Base-by-base conservation (phyloP, 306 rosid genomes). In the Lotus japonicus region DNA sequence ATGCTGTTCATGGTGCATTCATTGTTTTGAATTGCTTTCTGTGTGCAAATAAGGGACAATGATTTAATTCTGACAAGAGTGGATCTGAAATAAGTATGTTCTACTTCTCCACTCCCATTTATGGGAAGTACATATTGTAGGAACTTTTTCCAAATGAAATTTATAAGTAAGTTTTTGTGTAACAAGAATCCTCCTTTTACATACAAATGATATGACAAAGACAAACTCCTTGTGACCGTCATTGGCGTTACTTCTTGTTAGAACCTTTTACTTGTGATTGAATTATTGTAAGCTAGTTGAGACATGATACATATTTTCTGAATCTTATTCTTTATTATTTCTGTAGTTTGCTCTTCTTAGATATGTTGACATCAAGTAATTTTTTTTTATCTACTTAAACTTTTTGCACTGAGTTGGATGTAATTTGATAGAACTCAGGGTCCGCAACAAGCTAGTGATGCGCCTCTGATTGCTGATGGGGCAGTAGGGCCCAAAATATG, bases 401-500 rank as follows among this genome's bases (percentile, higher is more conserved):
- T 21, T 64, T 68, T n/a, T 66, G 63, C 48, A 62, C 57, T 68
- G 28, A 73, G 56, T 60, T 74, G 36, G 64, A 61, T 71, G 26
- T 77, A 73, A n/a, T n/a, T n/a, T n/a, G n/a, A n/a, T n/a, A n/a
- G n/a, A n/a, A n/a, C n/a, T n/a, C n/a, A n/a, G n/a, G n/a, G n/a
- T n/a, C n/a, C n/a, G n/a, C n/a, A n/a, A n/a, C n/a, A n/a, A n/a
- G n/a, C n/a, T n/a, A n/a, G n/a, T n/a, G n/a, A n/a, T n/a, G n/a
- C n/a, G n/a, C n/a, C n/a, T n/a, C n/a, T n/a, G n/a, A n/a, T n/a
- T n/a, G n/a, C n/a, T n/a, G n/a, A n/a, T n/a, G n/a, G n/a, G n/a
- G n/a, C n/a, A n/a, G n/a, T n/a, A n/a, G n/a, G n/a, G n/a, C n/a
- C n/a, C n/a, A n/a, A n/a, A n/a, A n/a, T n/a, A n/a, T n/a, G n/a